These are phyloP conservation scores for Cladophialophora exuberans DNA, from an alignment of 2,329 filamentous ascomycete genomes.

Conservation along the genomic window DNA sequence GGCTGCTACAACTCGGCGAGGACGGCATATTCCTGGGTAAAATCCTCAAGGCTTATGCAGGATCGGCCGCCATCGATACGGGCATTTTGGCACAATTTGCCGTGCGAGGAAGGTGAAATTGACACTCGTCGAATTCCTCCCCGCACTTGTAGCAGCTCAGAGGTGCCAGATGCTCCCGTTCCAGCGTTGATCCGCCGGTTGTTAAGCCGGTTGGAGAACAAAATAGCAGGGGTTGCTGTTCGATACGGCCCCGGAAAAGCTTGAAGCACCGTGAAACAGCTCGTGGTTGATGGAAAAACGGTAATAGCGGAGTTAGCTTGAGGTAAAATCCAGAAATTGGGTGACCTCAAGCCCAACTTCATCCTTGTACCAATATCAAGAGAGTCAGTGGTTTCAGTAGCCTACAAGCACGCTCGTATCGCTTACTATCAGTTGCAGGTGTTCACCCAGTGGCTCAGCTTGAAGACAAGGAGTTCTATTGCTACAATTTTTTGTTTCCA, in stretches of 20 bases:
- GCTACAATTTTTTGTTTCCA: too few species aligned
- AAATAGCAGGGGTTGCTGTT: background rate
- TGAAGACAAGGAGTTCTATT: too few species aligned
- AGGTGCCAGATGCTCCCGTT: too few species aligned
- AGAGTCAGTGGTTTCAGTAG: too few species aligned
- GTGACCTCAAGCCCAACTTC: too few species aligned
- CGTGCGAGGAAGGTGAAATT: background rate
- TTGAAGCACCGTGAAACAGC: background rate
- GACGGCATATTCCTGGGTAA: slow-evolving; percentile 1
- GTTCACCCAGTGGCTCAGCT: too few species aligned
- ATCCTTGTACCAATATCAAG: too few species aligned
- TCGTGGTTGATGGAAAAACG: background rate
- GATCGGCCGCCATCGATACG: too few species aligned
- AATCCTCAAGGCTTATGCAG: too few species aligned
- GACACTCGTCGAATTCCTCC: background rate
- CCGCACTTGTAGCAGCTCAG: background rate
- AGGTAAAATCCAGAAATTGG: slow-evolving; percentile 25
- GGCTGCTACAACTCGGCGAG: background rate
- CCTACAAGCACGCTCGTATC: background rate
- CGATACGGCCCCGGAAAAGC: background rate
- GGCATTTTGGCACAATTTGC: too few species aligned
- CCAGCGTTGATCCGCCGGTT: too few species aligned
- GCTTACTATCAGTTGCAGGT: background rate
- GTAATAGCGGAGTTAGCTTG: slow-evolving; percentile 17
- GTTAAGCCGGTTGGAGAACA: background rate